These are phyloP conservation scores for Xylariaceae sp. DNA, from an alignment of 2,329 filamentous ascomycete genomes.

Conservation along the genomic window DNA sequence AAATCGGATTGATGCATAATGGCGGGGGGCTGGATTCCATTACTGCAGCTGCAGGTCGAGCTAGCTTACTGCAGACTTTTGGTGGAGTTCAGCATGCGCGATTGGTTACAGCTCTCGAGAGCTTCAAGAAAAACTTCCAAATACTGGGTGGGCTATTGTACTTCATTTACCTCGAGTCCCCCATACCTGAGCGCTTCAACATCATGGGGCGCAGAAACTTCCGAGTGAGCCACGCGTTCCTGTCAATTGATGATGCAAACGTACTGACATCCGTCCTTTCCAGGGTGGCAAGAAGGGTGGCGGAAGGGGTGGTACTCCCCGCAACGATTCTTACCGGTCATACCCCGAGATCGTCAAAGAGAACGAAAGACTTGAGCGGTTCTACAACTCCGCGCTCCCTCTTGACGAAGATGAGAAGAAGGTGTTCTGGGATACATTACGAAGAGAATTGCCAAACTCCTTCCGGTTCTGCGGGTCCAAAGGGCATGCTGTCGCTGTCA, in stretches of 20 bases:
- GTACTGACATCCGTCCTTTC: background rate
- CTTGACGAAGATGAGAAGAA: conserved; percentile 73
- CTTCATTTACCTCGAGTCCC: no score
- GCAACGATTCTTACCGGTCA: conserved; percentile 30
- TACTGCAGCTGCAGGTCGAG: no score
- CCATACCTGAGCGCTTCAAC: no score
- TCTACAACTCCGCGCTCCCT: conserved; percentile 75
- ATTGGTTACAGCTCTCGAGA: no score
- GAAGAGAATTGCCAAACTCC: conserved; percentile 87
- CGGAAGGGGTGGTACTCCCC: conserved; percentile 14
- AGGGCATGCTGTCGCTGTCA: conserved; percentile 89
- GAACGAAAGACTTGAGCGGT: conserved; percentile 81
- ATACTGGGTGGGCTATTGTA: no score
- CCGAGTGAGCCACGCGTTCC: conserved; percentile 17
- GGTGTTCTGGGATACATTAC: conserved; percentile 79
- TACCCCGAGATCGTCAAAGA: conserved; percentile 66
- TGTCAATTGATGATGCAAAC: background rate
- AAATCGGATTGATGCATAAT: no score
- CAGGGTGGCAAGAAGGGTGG: conserved; percentile 29
- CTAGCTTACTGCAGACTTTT: no score
- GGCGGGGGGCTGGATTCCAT: no score
- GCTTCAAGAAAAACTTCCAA: no score
- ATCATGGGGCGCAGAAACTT: conserved; percentile 26
- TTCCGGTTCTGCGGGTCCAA: conserved; percentile 97
- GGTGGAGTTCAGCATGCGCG: no score